Evolutionary conservation across 306 rosid species (phyloP), one percentile per base, ranked within the genome.

Genomic region (Vigna mungo): DNA sequence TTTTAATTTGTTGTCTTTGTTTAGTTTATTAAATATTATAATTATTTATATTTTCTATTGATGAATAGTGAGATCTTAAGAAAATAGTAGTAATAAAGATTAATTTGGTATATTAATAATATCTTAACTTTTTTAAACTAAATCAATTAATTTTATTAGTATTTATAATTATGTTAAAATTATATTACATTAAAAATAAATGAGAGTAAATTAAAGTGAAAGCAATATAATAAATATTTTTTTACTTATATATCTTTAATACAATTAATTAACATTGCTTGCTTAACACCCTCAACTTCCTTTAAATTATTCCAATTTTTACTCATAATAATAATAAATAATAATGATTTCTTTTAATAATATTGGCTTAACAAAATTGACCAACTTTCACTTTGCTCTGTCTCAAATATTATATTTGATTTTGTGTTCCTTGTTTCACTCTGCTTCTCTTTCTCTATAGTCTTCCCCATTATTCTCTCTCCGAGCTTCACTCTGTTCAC

Each of bases 221-320:
- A 74, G 47, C 18, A 34, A 48, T 23, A 9, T 46, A 15, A 30
- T 34, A 13, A 17, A 32, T 16, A 17, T 48, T 61, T 30, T 9
- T 47, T 62, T 49, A 34, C 16, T 48, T 9, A 20, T 9, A 34
- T n/a, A 56, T n/a, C 15, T 47, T 10, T 60, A 44, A 55, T 15
- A 3, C 9, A 7, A 3, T 3, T 6, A 15, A 3, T 3, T 62
- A 62, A 75, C 63, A 13, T 62, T 0, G 72, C 23, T 76, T 76
- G 64, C 80, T 72, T 63, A 52, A 76, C 52, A 20, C 44, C 41
- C 44, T 76, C 72, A 76, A 49, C 72, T 76, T 76, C 18, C 72
- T 63, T 63, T 36, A 49, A 76, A 49, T 63, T 63, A 63, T 49
- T 52, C 63, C 16, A 75, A 49, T 46, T 52, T 41, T 63, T 20